These are phyloP conservation scores for Hawksworthiomyces lignivorus DNA, from an alignment of 2,329 filamentous ascomycete species.

Conservation along the genomic window DNA sequence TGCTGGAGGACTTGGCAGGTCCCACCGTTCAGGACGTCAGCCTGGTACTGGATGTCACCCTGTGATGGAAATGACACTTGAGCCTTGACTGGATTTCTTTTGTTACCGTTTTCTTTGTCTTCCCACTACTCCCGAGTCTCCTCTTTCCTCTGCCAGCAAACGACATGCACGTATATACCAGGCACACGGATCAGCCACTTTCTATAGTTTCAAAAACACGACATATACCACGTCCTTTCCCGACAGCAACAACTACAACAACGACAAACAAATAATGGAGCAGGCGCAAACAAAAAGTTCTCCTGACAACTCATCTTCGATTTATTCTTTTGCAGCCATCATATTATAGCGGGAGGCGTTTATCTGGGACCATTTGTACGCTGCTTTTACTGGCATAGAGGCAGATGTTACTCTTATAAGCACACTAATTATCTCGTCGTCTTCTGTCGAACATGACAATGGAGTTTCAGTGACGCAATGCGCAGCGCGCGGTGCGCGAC, in stretches of 20 bases:
- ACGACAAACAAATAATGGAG: too few relatives aligned
- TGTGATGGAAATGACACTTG: conserved; percentile 37
- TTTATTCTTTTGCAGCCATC: background rate
- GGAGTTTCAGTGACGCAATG: too few relatives aligned
- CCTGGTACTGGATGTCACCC: conserved; percentile 87
- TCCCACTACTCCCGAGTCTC: too few relatives aligned
- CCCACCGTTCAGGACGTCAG: conserved; percentile 90
- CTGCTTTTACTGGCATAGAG: conserved; percentile 7
- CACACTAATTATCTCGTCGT: too few relatives aligned
- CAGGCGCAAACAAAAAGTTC: too few relatives aligned
- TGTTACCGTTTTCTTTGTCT: conserved; percentile 14
- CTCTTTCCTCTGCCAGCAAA: conserved; percentile 11
- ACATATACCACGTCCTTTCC: too few relatives aligned
- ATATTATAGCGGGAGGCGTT: conserved; percentile 19
- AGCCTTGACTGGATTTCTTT: conserved; percentile 4
- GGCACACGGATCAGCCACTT: conserved; percentile 2
- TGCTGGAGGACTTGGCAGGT: conserved; percentile 91
- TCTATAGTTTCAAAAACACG: background rate
- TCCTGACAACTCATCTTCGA: background rate
- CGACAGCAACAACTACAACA: too few relatives aligned
- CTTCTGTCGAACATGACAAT: too few relatives aligned
- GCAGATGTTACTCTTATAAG: conserved; percentile 1
- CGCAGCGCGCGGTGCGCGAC: too few relatives aligned
- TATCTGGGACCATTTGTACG: conserved; percentile 3
- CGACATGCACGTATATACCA: conserved; percentile 6